Evolutionary conservation across 768 basidiomycete genomes (phyloP), one percentile per base, ranked within the genome.

Genomic region (Podaxis sp.): DNA sequence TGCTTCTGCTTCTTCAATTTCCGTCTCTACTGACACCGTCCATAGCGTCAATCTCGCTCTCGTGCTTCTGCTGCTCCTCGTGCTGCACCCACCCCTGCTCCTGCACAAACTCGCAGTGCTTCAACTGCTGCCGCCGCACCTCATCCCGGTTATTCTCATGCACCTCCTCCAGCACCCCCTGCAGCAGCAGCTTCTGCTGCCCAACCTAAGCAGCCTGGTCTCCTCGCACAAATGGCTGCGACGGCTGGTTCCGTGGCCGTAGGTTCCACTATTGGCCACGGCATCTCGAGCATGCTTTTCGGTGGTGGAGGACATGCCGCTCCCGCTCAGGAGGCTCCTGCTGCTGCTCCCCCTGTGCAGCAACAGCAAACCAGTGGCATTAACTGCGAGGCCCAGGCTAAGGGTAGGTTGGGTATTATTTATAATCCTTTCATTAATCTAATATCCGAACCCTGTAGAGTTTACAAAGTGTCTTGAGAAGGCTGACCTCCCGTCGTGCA

Each of bases 171-270:
- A 1, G 73, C 80, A 61, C 82, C 84, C 64, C 70, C 84, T 52
- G 75, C 78, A 64, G 73, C 78, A 17, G 69, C 82, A 11, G 71
- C 80, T 33, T 74, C 84, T 56, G 67, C 81, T 37, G 74, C 77
- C 40, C 78, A 79, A 50, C 73, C 82, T 1, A 70, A 79, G 63
- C 78, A 82, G 64, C 92, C 93, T 1, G 92, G 93, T 13, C 79
- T 94, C 82, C 59, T 94, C 17, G 81, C 85, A 0, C 89, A 91
- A 70, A 94, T 94, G 91, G 93, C 93, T 58, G 90, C 91, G 4
- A 93, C 94, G 5, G 94, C 93, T 27, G 94, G 93, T 64, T 91
- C 91, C 61, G 93, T 96, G 55, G 94, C 93, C 4, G 79, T 93
- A 54, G 94, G 94, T 25, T 94, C 91, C 7, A 88, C 87, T 60